Evolutionary conservation across 176 grass and related monocot species (phyloP).

Genomic region (Phyllostachys edulis): DNA sequence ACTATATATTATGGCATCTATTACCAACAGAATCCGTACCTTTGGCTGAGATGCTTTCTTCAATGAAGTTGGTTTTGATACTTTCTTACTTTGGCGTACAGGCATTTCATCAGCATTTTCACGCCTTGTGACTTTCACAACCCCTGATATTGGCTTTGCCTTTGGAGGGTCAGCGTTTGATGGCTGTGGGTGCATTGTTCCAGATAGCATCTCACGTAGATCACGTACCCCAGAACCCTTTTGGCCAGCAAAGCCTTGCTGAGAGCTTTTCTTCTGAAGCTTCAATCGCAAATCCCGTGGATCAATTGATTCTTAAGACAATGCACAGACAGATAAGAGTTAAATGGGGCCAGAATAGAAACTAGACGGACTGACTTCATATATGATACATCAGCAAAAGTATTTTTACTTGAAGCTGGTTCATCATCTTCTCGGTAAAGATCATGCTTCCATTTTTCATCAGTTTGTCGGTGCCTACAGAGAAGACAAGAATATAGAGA

Average conservation of each 20-base stretch:
- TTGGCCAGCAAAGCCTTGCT: conserved; percentile 39
- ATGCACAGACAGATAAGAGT: conserved; percentile 38
- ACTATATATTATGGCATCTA: neutral
- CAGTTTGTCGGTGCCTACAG: conserved; percentile 80
- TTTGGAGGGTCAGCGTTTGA: conserved; percentile 48
- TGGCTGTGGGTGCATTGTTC: conserved; percentile 60
- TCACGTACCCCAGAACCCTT: conserved; percentile 51
- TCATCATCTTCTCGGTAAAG: conserved; percentile 63
- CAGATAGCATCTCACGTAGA: conserved; percentile 88
- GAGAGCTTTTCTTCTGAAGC: conserved; percentile 68
- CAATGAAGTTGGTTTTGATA: conserved; percentile 51
- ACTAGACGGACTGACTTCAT: neutral
- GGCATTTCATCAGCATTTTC: conserved; percentile 45
- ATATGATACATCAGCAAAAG: conserved; percentile 23
- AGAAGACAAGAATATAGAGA: conserved; percentile 28
- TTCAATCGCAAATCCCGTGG: conserved; percentile 85
- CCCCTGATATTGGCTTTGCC: conserved; percentile 50
- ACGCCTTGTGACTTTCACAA: conserved; percentile 61
- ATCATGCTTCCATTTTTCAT: conserved; percentile 99
- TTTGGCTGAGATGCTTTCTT: conserved; percentile 75
- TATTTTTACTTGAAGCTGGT: conserved; percentile 60
- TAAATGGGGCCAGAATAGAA: conserved; percentile 9
- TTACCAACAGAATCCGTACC: conserved; percentile 29
- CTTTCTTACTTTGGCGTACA: conserved; percentile 53
- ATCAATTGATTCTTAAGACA: conserved; percentile 62